Evolutionary conservation across 805 yeast species (phyloP).

Genomic region (Saccharomycopsis sp.): DNA sequence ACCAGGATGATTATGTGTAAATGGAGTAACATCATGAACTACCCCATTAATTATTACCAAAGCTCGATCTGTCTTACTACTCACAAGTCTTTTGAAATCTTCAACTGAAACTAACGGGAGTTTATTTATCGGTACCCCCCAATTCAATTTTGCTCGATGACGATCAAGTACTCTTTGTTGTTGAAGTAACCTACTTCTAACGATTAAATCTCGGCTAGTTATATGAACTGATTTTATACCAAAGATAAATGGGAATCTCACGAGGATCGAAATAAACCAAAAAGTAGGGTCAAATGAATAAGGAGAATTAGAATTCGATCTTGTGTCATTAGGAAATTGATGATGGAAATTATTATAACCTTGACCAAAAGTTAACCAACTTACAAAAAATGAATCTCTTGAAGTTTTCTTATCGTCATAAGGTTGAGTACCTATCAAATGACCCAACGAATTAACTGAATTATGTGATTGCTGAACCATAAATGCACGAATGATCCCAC

Average conservation of each 20-base stretch:
- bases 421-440: slow-evolving; percentile 66
- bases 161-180: slow-evolving; percentile 75
- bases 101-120: slow-evolving; percentile 57
- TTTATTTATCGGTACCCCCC: slow-evolving; percentile 92
- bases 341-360: slow-evolving; percentile 92
- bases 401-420: slow-evolving; percentile 70
- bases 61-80: slow-evolving; percentile 40
- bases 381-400: slow-evolving; percentile 47
- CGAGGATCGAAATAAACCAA: slow-evolving; percentile 52
- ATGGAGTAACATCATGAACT: slow-evolving; percentile 89
- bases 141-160: slow-evolving; percentile 69
- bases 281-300: slow-evolving; percentile 85
- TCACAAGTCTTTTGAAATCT: slow-evolving; percentile 35
- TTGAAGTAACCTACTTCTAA: slow-evolving; percentile 71
- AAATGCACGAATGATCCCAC: slow-evolving; percentile 67
- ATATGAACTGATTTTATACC: slow-evolving; percentile 49
- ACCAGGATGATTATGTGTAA: slow-evolving; percentile 90
- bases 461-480: slow-evolving; percentile 75
- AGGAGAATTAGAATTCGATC: slow-evolving; percentile 65
- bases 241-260: slow-evolving; percentile 49
- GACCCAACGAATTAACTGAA: slow-evolving; percentile 78
- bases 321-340: slow-evolving; percentile 87
- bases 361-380: slow-evolving; percentile 76
- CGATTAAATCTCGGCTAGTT: slow-evolving; percentile 43
- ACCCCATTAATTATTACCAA: slow-evolving; percentile 83